Percentiles rank a stretch among this genome's conserved stretches.
These are phyloP conservation scores for Xylaria sp. DNA, from an alignment of 2,329 filamentous ascomycete species.

Conservation along the genomic window DNA sequence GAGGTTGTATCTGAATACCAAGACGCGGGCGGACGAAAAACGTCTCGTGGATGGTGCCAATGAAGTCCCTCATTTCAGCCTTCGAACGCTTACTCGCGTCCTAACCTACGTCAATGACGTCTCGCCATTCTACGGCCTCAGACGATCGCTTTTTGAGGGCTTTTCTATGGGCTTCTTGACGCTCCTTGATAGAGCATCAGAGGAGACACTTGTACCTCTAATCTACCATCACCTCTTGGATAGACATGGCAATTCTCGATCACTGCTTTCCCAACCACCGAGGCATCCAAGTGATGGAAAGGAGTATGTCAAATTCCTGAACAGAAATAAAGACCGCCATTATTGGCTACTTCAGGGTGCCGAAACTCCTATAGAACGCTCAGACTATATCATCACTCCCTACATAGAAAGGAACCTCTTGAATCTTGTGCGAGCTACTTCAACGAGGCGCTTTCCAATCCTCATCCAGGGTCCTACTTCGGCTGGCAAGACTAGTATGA, in stretches of 20 bases:
- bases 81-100: conserved; percentile 91
- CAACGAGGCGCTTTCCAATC: conserved; percentile 90
- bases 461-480: conserved; percentile 97
- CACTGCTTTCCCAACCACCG: conserved; percentile 81
- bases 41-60: conserved; percentile 93
- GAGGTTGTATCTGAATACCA: conserved; percentile 87
- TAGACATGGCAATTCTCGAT: conserved; percentile 73
- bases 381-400: conserved; percentile 95
- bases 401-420: conserved; percentile 95
- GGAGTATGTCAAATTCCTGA: conserved; percentile 82
- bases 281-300: conserved; percentile 80
- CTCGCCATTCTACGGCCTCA: conserved; percentile 82
- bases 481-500: conserved; percentile 99
- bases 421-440: conserved; percentile 92
- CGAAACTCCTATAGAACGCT: conserved; percentile 73
- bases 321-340: conserved; percentile 72
- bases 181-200: conserved; percentile 83
- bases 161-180: conserved; percentile 99
- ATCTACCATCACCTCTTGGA: conserved; percentile 84
- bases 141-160: conserved; percentile 89
- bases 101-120: conserved; percentile 90
- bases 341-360: conserved; percentile 90
- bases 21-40: conserved; percentile 82
- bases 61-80: conserved; percentile 95
- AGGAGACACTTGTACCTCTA: conserved; percentile 79